phyloP scores from a whole-genome alignment of 179 eudicot genomes.

The Heliamphora pulchella region DNA sequence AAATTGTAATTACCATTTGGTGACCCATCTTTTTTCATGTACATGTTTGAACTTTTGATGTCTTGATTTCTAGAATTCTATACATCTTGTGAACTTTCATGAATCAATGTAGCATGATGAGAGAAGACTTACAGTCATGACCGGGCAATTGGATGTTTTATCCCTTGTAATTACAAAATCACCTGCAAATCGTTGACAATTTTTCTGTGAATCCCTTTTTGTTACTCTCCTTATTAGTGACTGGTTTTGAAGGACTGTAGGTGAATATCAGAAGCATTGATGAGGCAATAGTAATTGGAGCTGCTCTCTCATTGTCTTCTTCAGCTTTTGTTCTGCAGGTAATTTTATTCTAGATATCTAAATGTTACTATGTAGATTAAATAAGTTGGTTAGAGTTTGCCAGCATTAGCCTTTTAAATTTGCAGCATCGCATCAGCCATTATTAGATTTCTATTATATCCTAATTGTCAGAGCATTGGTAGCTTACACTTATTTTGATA shows the following conservation, averaged over 20 bases:
- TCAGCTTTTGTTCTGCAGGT: slow-evolving; percentile 99
- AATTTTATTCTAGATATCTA: slow-evolving; percentile 10
- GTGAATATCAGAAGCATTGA: slow-evolving; percentile 92
- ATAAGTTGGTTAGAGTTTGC: neutral
- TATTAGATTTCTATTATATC: neutral
- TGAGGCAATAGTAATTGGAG: slow-evolving; percentile 94
- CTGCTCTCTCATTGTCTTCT: slow-evolving; percentile 94
- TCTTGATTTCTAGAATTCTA: too few relatives aligned
- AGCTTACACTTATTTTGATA: neutral
- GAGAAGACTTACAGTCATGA: neutral
- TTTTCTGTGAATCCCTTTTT: neutral
- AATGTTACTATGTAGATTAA: neutral
- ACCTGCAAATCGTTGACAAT: neutral
- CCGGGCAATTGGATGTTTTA: neutral
- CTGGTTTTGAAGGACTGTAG: slow-evolving; percentile 33
- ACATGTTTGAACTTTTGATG: too few relatives aligned
- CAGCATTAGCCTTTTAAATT: neutral
- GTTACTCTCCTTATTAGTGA: neutral
- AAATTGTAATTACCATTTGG: too few relatives aligned
- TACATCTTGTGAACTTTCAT: neutral
- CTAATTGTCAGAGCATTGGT: neutral
- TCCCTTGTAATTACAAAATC: neutral
- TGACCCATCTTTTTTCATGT: too few relatives aligned
- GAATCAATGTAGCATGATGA: neutral
- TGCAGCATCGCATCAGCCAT: neutral